Evolutionary conservation across 495 filamentous ascomycete species (phyloP).

Genomic region (Hypoxylon perforatum): DNA sequence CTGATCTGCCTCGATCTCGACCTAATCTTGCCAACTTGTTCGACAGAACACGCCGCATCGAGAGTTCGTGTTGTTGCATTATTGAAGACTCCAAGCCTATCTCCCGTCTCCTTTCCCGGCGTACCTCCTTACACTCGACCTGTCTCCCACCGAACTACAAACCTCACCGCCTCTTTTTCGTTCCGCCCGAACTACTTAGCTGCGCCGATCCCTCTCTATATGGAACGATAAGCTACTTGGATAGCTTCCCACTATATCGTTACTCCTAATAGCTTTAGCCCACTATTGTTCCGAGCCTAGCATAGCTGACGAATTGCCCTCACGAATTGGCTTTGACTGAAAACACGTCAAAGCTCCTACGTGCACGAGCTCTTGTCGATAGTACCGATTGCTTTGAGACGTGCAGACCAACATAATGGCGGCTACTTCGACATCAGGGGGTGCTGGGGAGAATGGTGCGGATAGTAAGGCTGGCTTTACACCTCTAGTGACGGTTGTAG

Average conservation of each 20-base stretch:
- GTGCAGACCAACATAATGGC: constrained; percentile 31
- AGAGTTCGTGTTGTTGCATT: neutral
- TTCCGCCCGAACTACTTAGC: constrained; percentile 9
- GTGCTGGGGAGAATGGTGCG: constrained; percentile 15
- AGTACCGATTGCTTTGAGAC: neutral
- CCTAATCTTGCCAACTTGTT: neutral
- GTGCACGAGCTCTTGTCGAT: neutral
- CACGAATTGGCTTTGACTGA: constrained; percentile 6
- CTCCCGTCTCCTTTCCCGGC: constrained; percentile 11
- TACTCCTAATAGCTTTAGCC: constrained; percentile 4
- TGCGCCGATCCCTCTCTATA: constrained; percentile 8
- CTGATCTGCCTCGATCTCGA: constrained; percentile 13
- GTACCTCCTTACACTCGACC: constrained; percentile 17
- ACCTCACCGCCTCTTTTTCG: constrained; percentile 31
- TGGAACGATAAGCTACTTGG: constrained; percentile 15
- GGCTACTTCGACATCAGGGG: constrained; percentile 28
- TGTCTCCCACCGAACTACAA: constrained; percentile 7
- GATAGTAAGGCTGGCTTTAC: constrained; percentile 48
- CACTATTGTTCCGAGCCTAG: constrained; percentile 4
- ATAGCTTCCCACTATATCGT: constrained; percentile 14
- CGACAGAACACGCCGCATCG: neutral
- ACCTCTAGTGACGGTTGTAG: constrained; percentile 88
- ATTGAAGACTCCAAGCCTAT: constrained; percentile 14
- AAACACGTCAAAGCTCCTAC: constrained; percentile 13
- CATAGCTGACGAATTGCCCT: constrained; percentile 3